Evolutionary conservation across 2,329 filamentous ascomycete species (phyloP), one percentile per base, ranked within the genome.

Genomic region (Venturia oleaginea): DNA sequence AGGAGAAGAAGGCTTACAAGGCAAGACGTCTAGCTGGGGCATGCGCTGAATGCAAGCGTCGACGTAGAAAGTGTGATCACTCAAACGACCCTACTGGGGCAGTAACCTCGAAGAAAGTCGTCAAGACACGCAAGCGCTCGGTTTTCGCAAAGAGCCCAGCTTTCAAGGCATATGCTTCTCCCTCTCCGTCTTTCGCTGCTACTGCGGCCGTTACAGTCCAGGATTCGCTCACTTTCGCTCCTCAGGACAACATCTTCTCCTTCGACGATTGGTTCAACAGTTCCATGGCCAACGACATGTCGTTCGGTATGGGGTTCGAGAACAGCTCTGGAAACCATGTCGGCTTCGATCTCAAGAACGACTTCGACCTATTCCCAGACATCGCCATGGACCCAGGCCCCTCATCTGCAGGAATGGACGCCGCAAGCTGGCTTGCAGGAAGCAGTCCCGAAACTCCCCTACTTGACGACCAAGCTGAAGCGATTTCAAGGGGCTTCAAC

Each of bases 1-100:
- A 57, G 15, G 65, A 66, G 59, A 66, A 66, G 46, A 63, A 62
- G 57, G 65, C 60, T 19, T 66, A 66, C 64, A 65, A 63, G 64
- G 46, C 51, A 64, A 66, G 63, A 32, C 55, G 65, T 38, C 24
- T 66, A 7, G 59, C n/a, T 46, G 65, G 65, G 43, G 65, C 65
- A 13, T 66, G 65, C 59, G 65, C 64, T 7, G 64, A 66, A 13
- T 66, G 65, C 65, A 65, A 63, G 46, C 63, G 65, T 34, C 40
- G 51, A 19, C 63, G 65, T 42, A 66, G 65, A 63, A 66, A 66
- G 34, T 60, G 59, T 27, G 34, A 60, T 27, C 59, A 60, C 17
- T 6, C 34, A 34, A 32, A 27, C 59, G 27, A 37, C 32, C 59
- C 37, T 42, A 40, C 34, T 13, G 17, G 15, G 7, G n/a, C 59